These are phyloP conservation scores for Cladosporium velox DNA, from an alignment of 2,329 filamentous ascomycete genomes.

Conservation along the genomic window DNA sequence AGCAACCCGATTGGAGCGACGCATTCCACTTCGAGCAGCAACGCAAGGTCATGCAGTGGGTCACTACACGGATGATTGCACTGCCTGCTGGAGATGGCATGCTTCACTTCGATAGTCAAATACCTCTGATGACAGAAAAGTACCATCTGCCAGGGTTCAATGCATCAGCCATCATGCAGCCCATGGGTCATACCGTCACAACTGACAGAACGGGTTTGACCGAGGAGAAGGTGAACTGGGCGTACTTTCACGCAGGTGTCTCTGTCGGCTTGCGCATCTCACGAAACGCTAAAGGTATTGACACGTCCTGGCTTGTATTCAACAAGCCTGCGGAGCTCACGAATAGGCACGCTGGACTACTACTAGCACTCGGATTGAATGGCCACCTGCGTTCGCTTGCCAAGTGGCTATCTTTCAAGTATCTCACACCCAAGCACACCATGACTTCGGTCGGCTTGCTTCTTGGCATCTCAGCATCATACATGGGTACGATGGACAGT, in stretches of 20 bases:
- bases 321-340: slow-evolving; percentile 93
- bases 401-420: slow-evolving; percentile 99
- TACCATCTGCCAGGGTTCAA: slow-evolving; percentile 89
- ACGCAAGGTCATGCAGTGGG: slow-evolving; percentile 82
- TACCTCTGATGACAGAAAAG: slow-evolving; percentile 88
- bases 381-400: slow-evolving; percentile 92
- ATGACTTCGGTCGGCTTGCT: slow-evolving; percentile 99
- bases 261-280: slow-evolving; percentile 92
- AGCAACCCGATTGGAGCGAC: slow-evolving; percentile 77
- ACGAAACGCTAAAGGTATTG: slow-evolving; percentile 84
- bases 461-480: slow-evolving; percentile 87
- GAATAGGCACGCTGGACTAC: slow-evolving; percentile 92
- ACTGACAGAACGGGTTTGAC: slow-evolving; percentile 85
- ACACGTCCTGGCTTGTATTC: slow-evolving; percentile 98
- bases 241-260: slow-evolving; percentile 95
- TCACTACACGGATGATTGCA: slow-evolving; percentile 84
- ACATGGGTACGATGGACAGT: slow-evolving; percentile 95
- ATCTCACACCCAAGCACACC: slow-evolving; percentile 96
- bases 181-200: slow-evolving; percentile 87
- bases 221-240: slow-evolving; percentile 97
- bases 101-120: slow-evolving; percentile 82
- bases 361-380: slow-evolving; percentile 87
- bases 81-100: slow-evolving; percentile 85
- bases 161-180: slow-evolving; percentile 86
- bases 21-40: slow-evolving; percentile 87